Percentiles rank a stretch among this genome's conserved stretches.
Conservation (phyloP, 2,329 filamentous ascomycete genomes). For the Cladosporium sp. region DNA sequence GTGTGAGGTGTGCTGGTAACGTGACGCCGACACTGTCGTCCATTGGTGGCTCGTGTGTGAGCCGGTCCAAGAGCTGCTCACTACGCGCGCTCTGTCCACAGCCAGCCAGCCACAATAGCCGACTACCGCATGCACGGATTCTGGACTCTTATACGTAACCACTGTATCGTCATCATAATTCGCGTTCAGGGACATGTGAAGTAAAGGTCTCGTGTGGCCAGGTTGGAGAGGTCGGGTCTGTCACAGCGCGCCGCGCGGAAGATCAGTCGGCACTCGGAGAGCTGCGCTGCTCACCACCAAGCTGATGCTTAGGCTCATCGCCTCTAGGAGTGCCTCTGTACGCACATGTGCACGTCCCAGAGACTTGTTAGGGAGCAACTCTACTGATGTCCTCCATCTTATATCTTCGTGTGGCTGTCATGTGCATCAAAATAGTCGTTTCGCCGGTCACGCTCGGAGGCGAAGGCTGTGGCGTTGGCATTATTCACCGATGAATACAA, state of each 20-base stretch:
- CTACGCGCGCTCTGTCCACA: background rate
- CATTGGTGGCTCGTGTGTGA: conserved; percentile 7
- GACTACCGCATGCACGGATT: background rate
- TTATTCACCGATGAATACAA: too few species aligned
- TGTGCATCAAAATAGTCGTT: too few species aligned
- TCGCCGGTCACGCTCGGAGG: too few species aligned
- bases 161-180: background rate
- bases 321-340: too few species aligned
- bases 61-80: background rate
- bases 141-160: too few species aligned
- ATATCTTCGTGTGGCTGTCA: too few species aligned
- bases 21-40: background rate
- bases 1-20: background rate
- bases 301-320: too few species aligned
- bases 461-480: too few species aligned
- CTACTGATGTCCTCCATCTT: too few species aligned
- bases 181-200: background rate
- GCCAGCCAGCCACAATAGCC: background rate
- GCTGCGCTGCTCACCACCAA: too few species aligned
- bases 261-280: background rate
- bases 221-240: background rate
- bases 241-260: background rate
- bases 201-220: background rate
- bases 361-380: too few species aligned
- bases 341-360: too few species aligned